Evolutionary conservation across 176 grass and related monocot genomes (phyloP), one percentile per base, ranked within the genome.

Genomic region (Dendrocalamus sinicus): DNA sequence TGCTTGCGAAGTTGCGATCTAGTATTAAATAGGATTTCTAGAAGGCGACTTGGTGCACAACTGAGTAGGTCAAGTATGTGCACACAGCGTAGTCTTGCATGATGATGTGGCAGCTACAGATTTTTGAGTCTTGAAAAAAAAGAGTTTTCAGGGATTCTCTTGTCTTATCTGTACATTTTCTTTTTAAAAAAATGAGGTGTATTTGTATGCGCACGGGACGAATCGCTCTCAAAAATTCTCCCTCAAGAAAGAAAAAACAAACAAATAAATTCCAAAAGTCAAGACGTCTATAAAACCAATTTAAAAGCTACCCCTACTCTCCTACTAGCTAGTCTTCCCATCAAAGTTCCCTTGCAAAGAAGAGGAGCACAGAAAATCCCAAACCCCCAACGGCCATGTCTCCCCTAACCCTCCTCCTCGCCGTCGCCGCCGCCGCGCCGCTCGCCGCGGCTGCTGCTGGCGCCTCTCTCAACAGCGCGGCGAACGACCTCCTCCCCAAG

Each of bases 401-500:
- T 57, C 28, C 73, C 1, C n/a, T 74, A 0, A 44, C 39, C 44
- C 2, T 79, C 50, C 19, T 68, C 46, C 46, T 68, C 28, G 12
- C 46, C 44, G 62, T 51, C 0, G 62, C 11, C 45, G 60, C 30
- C 30, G 54, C 75, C n/a, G 61, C 79, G 17, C 39, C 46, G 23
- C 22, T 17, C 0, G 12, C 51, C 2, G 40, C 22, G 12, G 37
- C 54, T 5, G n/a, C 26, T 6, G 53, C 47, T 57, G 62, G 9
- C 22, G 62, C 47, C 5, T 10, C 50, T 66, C 67, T 22, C 11
- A 88, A 67, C 26, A 62, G 84, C 59, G 23, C 58, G 26, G 83
- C 81, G 3, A 92, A 89, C 88, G 95, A 98, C 16, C n/a, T 90
- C 32, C 91, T 98, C 8, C 82, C 79, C 12, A 78, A 81, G 72